A percentile compares a stretch with the other conserved stretches of the same genome.
phyloP scores from a whole-genome alignment of 2,329 filamentous ascomycete species.

The Neonectria magnoliae region DNA sequence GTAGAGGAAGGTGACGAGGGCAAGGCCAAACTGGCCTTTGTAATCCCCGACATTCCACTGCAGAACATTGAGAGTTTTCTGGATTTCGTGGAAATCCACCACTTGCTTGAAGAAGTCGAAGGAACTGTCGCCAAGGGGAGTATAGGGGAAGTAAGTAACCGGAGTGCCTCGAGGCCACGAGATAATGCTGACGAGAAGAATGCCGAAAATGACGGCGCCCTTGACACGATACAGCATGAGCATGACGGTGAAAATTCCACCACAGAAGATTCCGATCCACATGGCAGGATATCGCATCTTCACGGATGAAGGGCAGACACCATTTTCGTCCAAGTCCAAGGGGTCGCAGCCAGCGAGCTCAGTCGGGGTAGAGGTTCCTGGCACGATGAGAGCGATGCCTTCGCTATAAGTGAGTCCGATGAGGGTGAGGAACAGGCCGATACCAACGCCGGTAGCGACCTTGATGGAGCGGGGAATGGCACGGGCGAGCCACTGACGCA shows the following conservation, averaged over 20 bases:
- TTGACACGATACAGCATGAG: constrained; percentile 89
- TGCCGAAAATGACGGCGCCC: constrained; percentile 85
- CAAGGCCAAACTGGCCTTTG: constrained; percentile 81
- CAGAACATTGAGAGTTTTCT: constrained; percentile 74
- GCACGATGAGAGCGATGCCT: constrained; percentile 82
- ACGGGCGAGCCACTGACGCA: constrained; percentile 89
- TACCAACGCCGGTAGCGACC: constrained; percentile 85
- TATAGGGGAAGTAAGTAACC: constrained; percentile 85
- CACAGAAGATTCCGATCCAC: constrained; percentile 91
- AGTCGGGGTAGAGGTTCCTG: constrained; percentile 73
- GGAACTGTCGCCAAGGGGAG: constrained; percentile 69
- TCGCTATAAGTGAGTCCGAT: constrained; percentile 83
- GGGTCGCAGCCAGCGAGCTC: constrained; percentile 76
- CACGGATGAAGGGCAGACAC: constrained; percentile 67
- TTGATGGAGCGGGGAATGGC: constrained; percentile 87
- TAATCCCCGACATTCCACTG: constrained; percentile 77
- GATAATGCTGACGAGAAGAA: constrained; percentile 85
- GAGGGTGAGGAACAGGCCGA: constrained; percentile 82
- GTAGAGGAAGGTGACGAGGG: constrained; percentile 89
- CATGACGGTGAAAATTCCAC: constrained; percentile 81
- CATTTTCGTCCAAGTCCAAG: constrained; percentile 49
- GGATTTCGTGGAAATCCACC: constrained; percentile 83
- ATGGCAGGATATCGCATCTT: constrained; percentile 87
- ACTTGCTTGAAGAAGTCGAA: constrained; percentile 93
- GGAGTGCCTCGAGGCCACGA: constrained; percentile 83